Percentiles rank a stretch among this genome's conserved stretches.
These are phyloP conservation scores for Botryotinia narcissicola DNA, from an alignment of 2,329 filamentous ascomycete species.

Conservation along the genomic window DNA sequence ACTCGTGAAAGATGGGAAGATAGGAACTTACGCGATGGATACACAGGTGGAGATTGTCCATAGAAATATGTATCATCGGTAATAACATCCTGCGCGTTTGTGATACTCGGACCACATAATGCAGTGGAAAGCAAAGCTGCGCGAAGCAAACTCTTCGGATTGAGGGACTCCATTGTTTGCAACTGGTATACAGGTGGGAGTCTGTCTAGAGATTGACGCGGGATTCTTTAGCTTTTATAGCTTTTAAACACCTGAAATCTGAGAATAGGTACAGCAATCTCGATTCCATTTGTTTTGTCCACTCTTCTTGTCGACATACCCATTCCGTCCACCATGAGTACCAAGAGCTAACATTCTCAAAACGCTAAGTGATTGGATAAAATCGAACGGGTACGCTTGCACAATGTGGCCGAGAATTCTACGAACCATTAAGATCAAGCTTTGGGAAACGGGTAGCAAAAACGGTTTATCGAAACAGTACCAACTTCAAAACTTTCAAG, in stretches of 20 bases:
- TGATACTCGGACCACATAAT: background rate
- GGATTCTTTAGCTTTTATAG: background rate
- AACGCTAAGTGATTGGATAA: background rate
- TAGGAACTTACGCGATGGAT: background rate
- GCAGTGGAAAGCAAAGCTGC: background rate
- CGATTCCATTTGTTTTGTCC: background rate
- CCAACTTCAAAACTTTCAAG: background rate
- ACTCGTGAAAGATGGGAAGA: background rate
- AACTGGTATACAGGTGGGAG: background rate
- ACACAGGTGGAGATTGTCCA: background rate
- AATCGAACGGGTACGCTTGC: background rate
- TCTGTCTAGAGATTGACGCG: background rate
- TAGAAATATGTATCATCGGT: conserved; percentile 33
- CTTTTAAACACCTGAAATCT: background rate
- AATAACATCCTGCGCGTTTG: conserved; percentile 27
- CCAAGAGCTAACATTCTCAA: background rate
- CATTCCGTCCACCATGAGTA: background rate
- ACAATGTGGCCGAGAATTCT: background rate
- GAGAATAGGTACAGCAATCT: no score
- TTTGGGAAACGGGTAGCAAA: background rate
- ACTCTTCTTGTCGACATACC: background rate
- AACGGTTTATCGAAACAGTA: background rate
- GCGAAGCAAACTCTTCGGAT: background rate
- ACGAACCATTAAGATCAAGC: background rate
- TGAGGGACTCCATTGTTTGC: background rate